Evolutionary conservation across 1,284 basidiomycete genomes (phyloP).

Genomic region (Vanrija sp.): DNA sequence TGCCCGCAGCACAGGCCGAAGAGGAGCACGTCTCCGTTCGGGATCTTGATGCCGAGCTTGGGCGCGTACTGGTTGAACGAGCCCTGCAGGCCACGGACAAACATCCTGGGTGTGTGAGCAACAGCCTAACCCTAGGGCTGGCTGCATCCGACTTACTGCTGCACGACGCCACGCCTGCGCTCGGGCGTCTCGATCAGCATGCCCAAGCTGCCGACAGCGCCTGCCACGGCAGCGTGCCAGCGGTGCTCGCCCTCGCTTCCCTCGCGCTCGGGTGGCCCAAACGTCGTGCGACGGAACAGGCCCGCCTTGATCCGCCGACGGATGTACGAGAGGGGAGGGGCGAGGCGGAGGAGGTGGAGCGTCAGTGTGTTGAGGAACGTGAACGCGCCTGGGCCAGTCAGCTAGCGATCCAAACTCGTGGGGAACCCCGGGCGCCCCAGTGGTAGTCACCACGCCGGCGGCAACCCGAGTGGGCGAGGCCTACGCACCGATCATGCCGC

Average conservation of each 20-base stretch:
- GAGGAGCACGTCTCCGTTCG: constrained; percentile 77
- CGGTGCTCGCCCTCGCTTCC: constrained; percentile 55
- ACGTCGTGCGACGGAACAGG: constrained; percentile 33
- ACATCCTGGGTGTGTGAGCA: constrained; percentile 30
- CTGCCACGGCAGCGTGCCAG: constrained; percentile 88
- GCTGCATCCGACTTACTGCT: constrained; percentile 59
- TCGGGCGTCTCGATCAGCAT: constrained; percentile 75
- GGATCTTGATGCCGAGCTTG: constrained; percentile 60
- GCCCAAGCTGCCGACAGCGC: constrained; percentile 69
- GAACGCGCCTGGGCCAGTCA: constrained; percentile 59
- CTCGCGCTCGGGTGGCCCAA: constrained; percentile 51
- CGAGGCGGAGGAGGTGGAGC: constrained; percentile 74
- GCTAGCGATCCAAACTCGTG: background rate
- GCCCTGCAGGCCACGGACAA: constrained; percentile 49
- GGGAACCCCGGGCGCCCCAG: too few relatives aligned
- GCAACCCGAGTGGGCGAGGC: background rate
- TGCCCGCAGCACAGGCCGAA: constrained; percentile 82
- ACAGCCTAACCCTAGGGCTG: background rate
- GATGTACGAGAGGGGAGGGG: constrained; percentile 57
- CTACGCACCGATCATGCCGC: constrained; percentile 70
- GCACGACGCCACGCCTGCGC: constrained; percentile 70
- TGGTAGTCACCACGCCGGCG: background rate
- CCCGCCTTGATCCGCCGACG: constrained; percentile 35
- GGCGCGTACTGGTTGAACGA: constrained; percentile 51
- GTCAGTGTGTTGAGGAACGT: constrained; percentile 76